phyloP scores from a whole-genome alignment of 1,284 basidiomycete species.

The Xerocomus minutiporus region DNA sequence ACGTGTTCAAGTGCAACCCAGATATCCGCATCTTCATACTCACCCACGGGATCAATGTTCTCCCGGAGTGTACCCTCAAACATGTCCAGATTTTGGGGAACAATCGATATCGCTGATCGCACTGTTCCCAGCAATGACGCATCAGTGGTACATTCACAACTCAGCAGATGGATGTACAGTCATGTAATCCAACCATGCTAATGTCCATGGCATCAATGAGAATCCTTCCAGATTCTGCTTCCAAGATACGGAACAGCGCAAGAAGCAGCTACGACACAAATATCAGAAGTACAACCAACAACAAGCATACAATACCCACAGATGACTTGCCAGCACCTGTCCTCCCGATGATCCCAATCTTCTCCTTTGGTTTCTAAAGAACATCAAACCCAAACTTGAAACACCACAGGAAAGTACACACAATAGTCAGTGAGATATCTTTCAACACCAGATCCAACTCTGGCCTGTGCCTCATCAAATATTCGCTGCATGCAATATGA shows the following conservation, averaged over 20 bases:
- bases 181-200: constrained; percentile 76
- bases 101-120: constrained; percentile 79
- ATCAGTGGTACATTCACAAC: background rate
- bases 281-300: background rate
- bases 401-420: constrained; percentile 20
- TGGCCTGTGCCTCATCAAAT: constrained; percentile 79
- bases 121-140: constrained; percentile 38
- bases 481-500: constrained; percentile 43
- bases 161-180: constrained; percentile 44
- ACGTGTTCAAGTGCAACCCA: constrained; percentile 80
- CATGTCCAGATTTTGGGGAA: constrained; percentile 79
- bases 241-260: constrained; percentile 78
- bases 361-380: constrained; percentile 67
- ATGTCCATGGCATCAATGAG: constrained; percentile 83
- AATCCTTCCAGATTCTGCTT: constrained; percentile 76
- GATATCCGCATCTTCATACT: constrained; percentile 71
- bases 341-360: constrained; percentile 82
- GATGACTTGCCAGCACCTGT: constrained; percentile 94
- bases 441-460: constrained; percentile 77
- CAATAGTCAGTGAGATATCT: constrained; percentile 65
- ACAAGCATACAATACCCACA: constrained; percentile 38
- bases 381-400: background rate
- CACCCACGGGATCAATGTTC: constrained; percentile 77
- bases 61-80: constrained; percentile 85
- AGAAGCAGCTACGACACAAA: constrained; percentile 48